Conservation (phyloP, 2,329 filamentous ascomycete species). For the Fulvia fulva region DNA sequence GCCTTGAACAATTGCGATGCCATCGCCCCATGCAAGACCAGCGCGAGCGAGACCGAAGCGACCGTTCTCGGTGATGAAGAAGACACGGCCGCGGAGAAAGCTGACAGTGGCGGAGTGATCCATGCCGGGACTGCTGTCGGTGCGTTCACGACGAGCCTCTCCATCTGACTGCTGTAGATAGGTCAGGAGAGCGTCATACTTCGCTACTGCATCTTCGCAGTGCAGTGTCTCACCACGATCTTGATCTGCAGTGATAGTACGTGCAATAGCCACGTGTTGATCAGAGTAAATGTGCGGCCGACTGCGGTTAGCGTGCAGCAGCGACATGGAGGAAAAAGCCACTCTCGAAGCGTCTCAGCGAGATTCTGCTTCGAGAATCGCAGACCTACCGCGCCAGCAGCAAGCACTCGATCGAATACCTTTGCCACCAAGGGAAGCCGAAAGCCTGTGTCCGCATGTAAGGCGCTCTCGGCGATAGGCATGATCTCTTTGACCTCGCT, state of each 20-base stretch:
- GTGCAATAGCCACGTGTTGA: constrained; percentile 15
- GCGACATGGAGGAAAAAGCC: constrained; percentile 16
- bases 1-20: constrained; percentile 11
- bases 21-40: constrained; percentile 15
- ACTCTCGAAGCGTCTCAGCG: constrained; percentile 12
- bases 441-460: neutral
- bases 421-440: constrained; percentile 17
- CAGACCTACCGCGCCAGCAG: constrained; percentile 10
- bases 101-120: constrained; percentile 9
- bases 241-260: constrained; percentile 18
- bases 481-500: constrained; percentile 9
- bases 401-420: constrained; percentile 15
- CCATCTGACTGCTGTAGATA: constrained; percentile 8
- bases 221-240: constrained; percentile 10
- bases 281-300: constrained; percentile 11
- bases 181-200: constrained; percentile 15
- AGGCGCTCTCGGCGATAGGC: constrained; percentile 6
- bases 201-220: constrained; percentile 10
- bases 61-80: constrained; percentile 18
- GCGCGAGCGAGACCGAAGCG: constrained; percentile 16
- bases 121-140: constrained; percentile 1
- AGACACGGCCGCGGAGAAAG: constrained; percentile 18
- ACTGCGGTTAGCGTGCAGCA: constrained; percentile 13
- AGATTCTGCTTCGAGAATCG: constrained; percentile 10
- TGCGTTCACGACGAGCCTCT: neutral